A percentile compares a stretch with the other conserved stretches of the same genome.
phyloP scores from a whole-genome alignment of 768 basidiomycete genomes.

The Leccinum imitatum region DNA sequence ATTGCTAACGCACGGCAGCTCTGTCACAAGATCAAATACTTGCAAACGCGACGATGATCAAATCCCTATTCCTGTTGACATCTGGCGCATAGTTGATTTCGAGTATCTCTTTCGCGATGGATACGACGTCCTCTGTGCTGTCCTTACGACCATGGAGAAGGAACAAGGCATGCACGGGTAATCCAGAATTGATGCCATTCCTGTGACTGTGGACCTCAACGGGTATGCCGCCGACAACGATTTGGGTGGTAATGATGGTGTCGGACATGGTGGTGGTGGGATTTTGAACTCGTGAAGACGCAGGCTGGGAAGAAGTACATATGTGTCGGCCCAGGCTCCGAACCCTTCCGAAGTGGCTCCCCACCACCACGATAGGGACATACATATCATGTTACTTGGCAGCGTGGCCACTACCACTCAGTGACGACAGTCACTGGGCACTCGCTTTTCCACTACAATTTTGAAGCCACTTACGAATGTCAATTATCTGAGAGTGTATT shows the following conservation, averaged over 20 bases:
- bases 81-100: slow-evolving; percentile 15
- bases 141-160: slow-evolving; percentile 28
- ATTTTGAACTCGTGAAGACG: background rate
- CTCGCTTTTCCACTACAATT: background rate
- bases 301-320: background rate
- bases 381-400: background rate
- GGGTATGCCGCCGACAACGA: slow-evolving; percentile 28
- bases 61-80: slow-evolving; percentile 20
- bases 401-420: background rate
- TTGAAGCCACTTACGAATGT: background rate
- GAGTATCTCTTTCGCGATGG: slow-evolving; percentile 24
- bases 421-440: background rate
- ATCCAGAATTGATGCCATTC: slow-evolving; percentile 7
- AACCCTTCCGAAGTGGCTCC: too few relatives aligned
- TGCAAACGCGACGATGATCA: slow-evolving; percentile 29
- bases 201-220: slow-evolving; percentile 28
- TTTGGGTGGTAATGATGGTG: slow-evolving; percentile 7
- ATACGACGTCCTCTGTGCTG: slow-evolving; percentile 15
- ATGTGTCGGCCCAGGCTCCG: background rate
- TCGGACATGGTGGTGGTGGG: slow-evolving; percentile 16
- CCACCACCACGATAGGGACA: background rate
- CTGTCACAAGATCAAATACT: slow-evolving; percentile 11
- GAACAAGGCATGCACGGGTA: slow-evolving; percentile 30
- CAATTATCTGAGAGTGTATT: too few relatives aligned
- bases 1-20: background rate